Base-by-base conservation (phyloP, 306 rosid genomes). In the Quercus gilva region DNA sequence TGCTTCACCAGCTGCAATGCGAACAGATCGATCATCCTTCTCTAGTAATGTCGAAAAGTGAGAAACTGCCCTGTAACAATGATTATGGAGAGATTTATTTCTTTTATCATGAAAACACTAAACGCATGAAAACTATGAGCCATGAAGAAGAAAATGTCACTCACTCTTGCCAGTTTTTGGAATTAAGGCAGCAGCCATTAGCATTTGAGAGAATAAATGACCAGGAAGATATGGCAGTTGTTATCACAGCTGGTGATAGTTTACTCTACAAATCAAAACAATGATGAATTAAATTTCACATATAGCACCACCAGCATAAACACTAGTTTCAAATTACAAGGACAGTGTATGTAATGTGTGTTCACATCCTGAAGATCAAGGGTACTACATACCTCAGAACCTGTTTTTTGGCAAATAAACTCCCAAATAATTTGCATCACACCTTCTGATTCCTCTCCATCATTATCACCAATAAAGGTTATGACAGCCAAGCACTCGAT, bases 201-300 rank as follows among this genome's bases (percentile, higher is more conserved):
- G 69, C 28, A 8, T 71, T 56, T 57, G 90, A 33, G 45, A 81
- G 79, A 59, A 86, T 83, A 63, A 86, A 84, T 20, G 71, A 51
- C 90, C 90, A 86, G 76, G 87, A 64, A 25, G 78, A 73, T 51
- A 79, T 52, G 55, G 86, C 84, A 5, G 82, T 84, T 71, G 81
- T 71, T 20, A 83, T 69, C 12, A 74, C 41, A 1, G 58, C 67
- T 23, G 79, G 72, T 1, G 72, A 63, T 61, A 45, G 78, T 55
- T 83, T 82, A 26, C 56, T 75, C 87, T 86, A 63, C 76, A 1
- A 23, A 55, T 21, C 64, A 51, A 55, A 45, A 72, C 37, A 73
- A 60, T 12, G 61, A 65, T n/a, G 58, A 23, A 15, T 31, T 25
- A 15, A 11, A 68, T 35, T 29, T 28, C 7, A 52, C 59, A 63